Evolutionary conservation across 2,329 filamentous ascomycete species (phyloP).

Genomic region (Exophiala sp.): DNA sequence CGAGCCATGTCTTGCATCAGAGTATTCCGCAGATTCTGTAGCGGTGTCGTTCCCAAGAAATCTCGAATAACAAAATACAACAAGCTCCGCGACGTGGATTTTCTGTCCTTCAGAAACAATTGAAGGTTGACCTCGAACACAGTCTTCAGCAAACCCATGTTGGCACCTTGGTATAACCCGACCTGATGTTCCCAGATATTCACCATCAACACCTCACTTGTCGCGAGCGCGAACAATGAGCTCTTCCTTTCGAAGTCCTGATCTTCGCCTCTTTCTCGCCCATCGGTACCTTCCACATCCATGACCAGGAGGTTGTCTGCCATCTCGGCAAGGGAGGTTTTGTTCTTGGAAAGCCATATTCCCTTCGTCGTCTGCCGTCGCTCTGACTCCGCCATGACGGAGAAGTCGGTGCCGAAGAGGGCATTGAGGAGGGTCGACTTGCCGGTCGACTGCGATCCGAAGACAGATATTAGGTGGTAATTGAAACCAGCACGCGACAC

Average conservation of each 20-base stretch:
- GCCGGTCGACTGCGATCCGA: conserved; percentile 96
- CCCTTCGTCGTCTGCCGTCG: conserved; percentile 96
- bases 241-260: conserved; percentile 99
- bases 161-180: conserved; percentile 94
- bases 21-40: conserved; percentile 85
- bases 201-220: conserved; percentile 94
- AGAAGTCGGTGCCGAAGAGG: conserved; percentile 93
- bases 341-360: conserved; percentile 99
- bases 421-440: conserved; percentile 96
- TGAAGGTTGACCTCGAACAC: conserved; percentile 99
- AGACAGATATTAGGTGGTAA: conserved; percentile 98
- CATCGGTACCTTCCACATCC: conserved; percentile 98
- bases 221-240: conserved; percentile 92
- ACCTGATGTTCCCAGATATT: conserved; percentile 99
- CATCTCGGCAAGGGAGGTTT: conserved; percentile 59
- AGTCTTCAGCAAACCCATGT: conserved; percentile 97
- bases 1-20: conserved; percentile 84
- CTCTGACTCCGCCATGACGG: conserved; percentile 94
- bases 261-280: conserved; percentile 91
- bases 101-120: conserved; percentile 91
- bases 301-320: conserved; percentile 98
- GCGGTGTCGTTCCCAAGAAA: conserved; percentile 85
- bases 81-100: conserved; percentile 82
- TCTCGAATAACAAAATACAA: conserved; percentile 99
- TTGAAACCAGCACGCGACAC: conserved; percentile 92